A percentile compares a stretch with the other conserved stretches of the same genome.
These are phyloP conservation scores for Ophiostoma perfectum DNA, from an alignment of 2,329 filamentous ascomycete species.

Conservation along the genomic window DNA sequence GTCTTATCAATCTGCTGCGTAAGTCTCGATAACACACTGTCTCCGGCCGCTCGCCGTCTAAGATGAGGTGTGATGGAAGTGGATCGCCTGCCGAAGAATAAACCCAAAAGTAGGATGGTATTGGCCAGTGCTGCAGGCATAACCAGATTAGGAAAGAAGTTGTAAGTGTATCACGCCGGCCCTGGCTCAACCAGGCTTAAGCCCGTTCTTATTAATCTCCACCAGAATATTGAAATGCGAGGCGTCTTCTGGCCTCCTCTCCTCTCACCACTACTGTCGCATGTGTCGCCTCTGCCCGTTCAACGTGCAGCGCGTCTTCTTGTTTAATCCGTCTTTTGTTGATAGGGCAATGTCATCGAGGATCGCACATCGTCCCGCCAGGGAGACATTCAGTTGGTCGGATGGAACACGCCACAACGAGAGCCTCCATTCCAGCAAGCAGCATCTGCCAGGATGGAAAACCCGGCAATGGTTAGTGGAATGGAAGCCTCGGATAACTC, in stretches of 20 bases:
- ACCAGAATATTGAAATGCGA: background rate
- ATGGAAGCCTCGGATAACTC: background rate
- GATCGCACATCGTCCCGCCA: background rate
- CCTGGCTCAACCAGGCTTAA: background rate
- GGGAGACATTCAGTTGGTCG: conserved; percentile 1
- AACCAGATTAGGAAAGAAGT: conserved; percentile 5
- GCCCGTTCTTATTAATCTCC: background rate
- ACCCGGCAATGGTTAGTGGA: background rate
- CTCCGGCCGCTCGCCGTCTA: background rate
- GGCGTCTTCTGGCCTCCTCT: too few species aligned
- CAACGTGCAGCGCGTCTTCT: too few species aligned
- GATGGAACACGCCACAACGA: background rate
- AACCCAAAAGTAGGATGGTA: background rate
- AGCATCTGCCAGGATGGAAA: background rate
- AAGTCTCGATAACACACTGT: background rate
- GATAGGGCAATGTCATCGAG: background rate
- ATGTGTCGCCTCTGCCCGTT: too few species aligned
- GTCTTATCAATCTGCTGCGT: background rate
- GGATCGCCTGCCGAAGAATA: background rate
- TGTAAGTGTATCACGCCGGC: conserved; percentile 4
- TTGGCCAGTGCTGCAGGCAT: background rate
- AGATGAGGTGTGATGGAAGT: background rate
- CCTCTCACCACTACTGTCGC: too few species aligned
- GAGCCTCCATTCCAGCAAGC: background rate
- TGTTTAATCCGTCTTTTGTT: background rate